Evolutionary conservation across 768 basidiomycete species (phyloP).

Genomic region (Lentinula detonsa): DNA sequence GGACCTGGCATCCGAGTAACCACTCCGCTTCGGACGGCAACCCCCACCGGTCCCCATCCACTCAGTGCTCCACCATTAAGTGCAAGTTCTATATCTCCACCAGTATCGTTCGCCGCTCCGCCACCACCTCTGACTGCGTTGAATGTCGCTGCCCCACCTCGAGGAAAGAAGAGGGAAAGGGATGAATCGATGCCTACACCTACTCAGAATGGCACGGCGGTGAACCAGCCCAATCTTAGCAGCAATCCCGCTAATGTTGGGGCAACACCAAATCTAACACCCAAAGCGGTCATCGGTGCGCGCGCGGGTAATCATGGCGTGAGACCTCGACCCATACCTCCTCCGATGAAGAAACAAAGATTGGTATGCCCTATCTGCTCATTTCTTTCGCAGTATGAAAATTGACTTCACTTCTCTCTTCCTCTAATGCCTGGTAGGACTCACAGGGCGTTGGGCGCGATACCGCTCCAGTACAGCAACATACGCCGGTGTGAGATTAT

Average conservation of each 20-base stretch:
- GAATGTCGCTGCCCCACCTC: conserved; percentile 12
- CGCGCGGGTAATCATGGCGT: conserved; percentile 53
- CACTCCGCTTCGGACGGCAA: conserved; percentile 10
- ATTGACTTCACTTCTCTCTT: conserved; percentile 3
- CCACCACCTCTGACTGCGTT: conserved; percentile 11
- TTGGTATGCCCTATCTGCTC: conserved; percentile 42
- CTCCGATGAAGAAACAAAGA: conserved; percentile 59
- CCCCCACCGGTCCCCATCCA: conserved; percentile 12
- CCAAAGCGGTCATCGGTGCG: conserved; percentile 37
- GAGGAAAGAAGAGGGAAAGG: conserved; percentile 14
- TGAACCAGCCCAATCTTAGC: not conserved
- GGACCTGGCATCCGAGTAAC: conserved; percentile 11
- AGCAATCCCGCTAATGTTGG: not conserved
- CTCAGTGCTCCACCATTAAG: conserved; percentile 13
- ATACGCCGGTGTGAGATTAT: conserved; percentile 39
- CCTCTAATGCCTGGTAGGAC: conserved; percentile 33
- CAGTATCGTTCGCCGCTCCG: conserved; percentile 8
- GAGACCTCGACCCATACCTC: conserved; percentile 48
- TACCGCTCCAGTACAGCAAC: conserved; percentile 54
- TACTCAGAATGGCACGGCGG: not conserved
- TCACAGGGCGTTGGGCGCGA: conserved; percentile 59
- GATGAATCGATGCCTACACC: not conserved
- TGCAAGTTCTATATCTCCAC: conserved; percentile 6
- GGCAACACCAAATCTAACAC: conserved; percentile 9
- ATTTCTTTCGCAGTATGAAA: conserved; percentile 6